A percentile compares a stretch with the other conserved stretches of the same genome.
Conservation (phyloP, 129 eudicot genomes). For the Arctium lappa region DNA sequence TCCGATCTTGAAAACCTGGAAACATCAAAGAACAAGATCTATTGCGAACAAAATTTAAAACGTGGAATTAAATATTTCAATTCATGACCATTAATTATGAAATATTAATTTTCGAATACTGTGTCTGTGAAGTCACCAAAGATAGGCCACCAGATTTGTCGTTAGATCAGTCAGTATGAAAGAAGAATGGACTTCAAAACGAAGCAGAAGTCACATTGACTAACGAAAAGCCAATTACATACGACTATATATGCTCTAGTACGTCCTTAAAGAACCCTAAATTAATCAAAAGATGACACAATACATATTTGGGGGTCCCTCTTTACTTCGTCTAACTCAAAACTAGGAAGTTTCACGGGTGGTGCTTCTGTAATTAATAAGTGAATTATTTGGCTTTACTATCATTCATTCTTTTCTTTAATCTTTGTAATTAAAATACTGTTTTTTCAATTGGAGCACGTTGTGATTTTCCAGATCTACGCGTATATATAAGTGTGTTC, state of each 20-base stretch:
- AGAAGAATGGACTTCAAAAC: not conserved
- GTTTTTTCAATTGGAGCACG: not conserved
- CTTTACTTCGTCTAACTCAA: not conserved
- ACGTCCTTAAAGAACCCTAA: not conserved
- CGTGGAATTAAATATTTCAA: not conserved
- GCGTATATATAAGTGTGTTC: not conserved
- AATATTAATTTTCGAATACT: not conserved
- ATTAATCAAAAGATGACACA: not conserved
- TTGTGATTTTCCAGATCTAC: not conserved
- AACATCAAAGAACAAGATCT: not conserved
- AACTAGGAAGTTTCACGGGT: not conserved
- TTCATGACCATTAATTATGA: not conserved
- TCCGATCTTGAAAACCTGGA: not conserved
- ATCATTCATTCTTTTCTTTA: not conserved
- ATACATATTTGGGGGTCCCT: not conserved
- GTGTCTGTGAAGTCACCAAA: not conserved
- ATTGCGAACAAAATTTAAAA: not conserved
- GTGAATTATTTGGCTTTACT: not conserved
- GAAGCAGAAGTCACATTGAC: not conserved
- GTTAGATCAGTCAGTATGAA: too few relatives aligned
- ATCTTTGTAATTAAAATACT: not conserved
- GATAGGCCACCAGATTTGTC: not conserved
- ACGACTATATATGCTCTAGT: not conserved
- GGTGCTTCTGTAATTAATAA: not conserved
- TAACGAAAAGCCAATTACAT: not conserved